These are phyloP conservation scores for Trichomonas vaginalis DNA, from an alignment of 208 protist genomes.

Conservation along the genomic window DNA sequence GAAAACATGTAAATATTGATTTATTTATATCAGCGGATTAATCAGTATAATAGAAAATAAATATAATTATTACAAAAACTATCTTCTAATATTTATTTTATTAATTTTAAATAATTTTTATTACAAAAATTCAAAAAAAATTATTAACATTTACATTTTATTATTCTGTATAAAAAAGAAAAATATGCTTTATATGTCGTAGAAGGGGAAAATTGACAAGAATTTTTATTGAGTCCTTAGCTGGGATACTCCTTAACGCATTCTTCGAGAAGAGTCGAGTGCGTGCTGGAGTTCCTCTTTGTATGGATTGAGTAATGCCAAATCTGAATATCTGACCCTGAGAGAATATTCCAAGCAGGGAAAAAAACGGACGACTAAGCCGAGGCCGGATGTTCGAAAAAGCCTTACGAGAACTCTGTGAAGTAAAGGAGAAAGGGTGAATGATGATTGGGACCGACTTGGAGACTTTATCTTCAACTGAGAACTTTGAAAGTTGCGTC, in stretches of 20 bases:
- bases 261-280: not conserved
- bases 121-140: too few relatives aligned
- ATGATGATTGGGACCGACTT: slow-evolving; percentile 2
- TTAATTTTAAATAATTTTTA: too few relatives aligned
- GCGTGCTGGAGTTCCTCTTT: slow-evolving; percentile 10
- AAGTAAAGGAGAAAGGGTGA: not conserved
- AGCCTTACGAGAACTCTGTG: slow-evolving; percentile 10
- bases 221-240: not conserved
- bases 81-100: too few relatives aligned
- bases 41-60: too few relatives aligned
- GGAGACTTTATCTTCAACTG: not conserved
- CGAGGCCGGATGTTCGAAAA: slow-evolving; percentile 26
- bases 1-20: too few relatives aligned
- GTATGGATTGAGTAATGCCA: slow-evolving; percentile 45
- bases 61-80: too few relatives aligned
- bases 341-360: slow-evolving; percentile 43
- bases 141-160: too few relatives aligned
- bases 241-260: not conserved
- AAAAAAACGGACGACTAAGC: slow-evolving; percentile 49
- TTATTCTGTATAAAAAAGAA: too few relatives aligned
- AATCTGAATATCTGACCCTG: slow-evolving; percentile 43
- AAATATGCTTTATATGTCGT: too few relatives aligned
- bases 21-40: too few relatives aligned
- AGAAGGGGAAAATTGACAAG: too few relatives aligned
- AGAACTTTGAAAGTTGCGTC: not conserved